Evolutionary conservation across 768 basidiomycete species (phyloP), one percentile per base, ranked within the genome.

Genomic region (Lactifluus rugatus): DNA sequence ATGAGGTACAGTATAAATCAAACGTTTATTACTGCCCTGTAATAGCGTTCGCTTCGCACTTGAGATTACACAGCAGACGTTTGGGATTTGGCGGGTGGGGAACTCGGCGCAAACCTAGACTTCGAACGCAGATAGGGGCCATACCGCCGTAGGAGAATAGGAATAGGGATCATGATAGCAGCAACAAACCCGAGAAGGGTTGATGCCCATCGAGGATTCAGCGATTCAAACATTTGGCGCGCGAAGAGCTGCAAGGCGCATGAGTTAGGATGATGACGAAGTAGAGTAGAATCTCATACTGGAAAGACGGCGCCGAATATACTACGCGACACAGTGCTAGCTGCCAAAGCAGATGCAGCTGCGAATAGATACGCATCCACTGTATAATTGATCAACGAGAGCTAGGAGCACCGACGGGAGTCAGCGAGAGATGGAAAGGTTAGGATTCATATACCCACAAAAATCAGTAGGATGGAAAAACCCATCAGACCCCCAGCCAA

Each of bases 141-240:
- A 32, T 65, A 68, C 60, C 63, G 63, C 16, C 46, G 49, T n/a
- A 70, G 66, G 7, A 70, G 19, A 44, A 70, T 54, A 17, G 69
- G 69, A 11, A 68, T 66, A 5, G 83, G 83, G 2, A 76, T 69
- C 76, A 84, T 71, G 8, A 67, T 56, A 16, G 81, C 63, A 1
- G 82, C 79, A 41, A 81, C 64, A 59, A 75, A 76, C 0, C 79
- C 82, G 3, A 84, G 65, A 10, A 84, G 60, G 10, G 82, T 75
- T 8, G 83, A 83, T 23, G 82, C 82, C 83, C 81, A 84, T 42
- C 70, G 70, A 0, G 81, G 73, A 50, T 76, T 75, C 4, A 84
- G 70, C 17, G 67, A 69, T 0, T 67, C 63, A 58, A 79, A 84
- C 79, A 84, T 79, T 60, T 80, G 73, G n/a, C 73, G 69, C 2